phyloP scores from a whole-genome alignment of 805 yeast species.

The Torulaspora franciscae region DNA sequence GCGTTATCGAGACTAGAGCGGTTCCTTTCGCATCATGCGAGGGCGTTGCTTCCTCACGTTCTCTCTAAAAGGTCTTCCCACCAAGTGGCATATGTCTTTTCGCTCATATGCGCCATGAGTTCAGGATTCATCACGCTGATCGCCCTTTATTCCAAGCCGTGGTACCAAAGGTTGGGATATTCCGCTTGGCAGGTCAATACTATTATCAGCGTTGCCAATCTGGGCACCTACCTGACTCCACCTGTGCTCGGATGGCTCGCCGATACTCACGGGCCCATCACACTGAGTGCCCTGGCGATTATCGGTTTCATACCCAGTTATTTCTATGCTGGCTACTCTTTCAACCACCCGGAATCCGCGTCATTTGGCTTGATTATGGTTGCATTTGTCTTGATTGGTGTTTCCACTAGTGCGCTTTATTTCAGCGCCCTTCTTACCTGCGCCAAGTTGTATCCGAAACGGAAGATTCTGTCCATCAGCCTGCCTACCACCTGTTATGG shows the following conservation, averaged over 20 bases:
- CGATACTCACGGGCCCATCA: constrained; percentile 79
- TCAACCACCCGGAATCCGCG: constrained; percentile 25
- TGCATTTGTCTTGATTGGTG: constrained; percentile 57
- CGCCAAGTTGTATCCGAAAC: constrained; percentile 75
- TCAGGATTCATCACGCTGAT: constrained; percentile 82
- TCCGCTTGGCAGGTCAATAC: constrained; percentile 64
- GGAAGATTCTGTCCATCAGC: constrained; percentile 76
- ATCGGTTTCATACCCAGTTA: constrained; percentile 67
- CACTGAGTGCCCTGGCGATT: constrained; percentile 58
- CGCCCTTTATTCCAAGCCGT: constrained; percentile 69
- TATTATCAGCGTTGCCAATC: constrained; percentile 65
- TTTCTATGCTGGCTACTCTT: constrained; percentile 41
- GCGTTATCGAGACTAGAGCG: constrained; percentile 29
- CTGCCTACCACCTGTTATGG: constrained; percentile 89
- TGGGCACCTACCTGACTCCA: constrained; percentile 80
- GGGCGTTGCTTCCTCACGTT: constrained; percentile 40
- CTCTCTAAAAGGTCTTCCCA: constrained; percentile 42
- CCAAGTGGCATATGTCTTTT: constrained; percentile 48
- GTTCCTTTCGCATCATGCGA: constrained; percentile 43
- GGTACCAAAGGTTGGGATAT: constrained; percentile 55
- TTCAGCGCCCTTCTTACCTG: constrained; percentile 72
- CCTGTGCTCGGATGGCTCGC: constrained; percentile 80
- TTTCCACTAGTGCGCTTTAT: constrained; percentile 68
- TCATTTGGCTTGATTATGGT: constrained; percentile 39
- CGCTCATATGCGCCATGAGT: constrained; percentile 61